These are phyloP conservation scores for Aspergillus pseudoglaucus DNA, from an alignment of 2,329 filamentous ascomycete species.

Conservation along the genomic window DNA sequence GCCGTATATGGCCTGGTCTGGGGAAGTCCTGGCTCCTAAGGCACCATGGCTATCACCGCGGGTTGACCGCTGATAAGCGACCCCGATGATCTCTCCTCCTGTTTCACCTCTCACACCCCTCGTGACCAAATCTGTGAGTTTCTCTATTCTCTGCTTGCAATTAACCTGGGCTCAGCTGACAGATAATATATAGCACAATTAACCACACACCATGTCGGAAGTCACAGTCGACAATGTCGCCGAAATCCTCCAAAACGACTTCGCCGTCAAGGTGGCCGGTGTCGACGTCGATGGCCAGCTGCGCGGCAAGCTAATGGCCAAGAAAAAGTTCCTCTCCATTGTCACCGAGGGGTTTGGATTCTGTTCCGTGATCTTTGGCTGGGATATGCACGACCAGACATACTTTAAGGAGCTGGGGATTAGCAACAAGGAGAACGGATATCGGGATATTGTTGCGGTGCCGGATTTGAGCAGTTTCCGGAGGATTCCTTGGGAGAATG, in stretches of 20 bases:
- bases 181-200: too few relatives aligned
- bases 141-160: not conserved
- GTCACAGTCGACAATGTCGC: constrained; percentile 59
- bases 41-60: not conserved
- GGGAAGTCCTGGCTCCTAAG: not conserved
- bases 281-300: constrained; percentile 81
- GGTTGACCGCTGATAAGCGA: not conserved
- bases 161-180: too few relatives aligned
- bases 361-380: constrained; percentile 90
- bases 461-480: constrained; percentile 72
- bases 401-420: constrained; percentile 80
- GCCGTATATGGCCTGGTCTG: too few relatives aligned
- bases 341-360: constrained; percentile 80
- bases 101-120: not conserved
- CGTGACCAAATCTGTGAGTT: not conserved
- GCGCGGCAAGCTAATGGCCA: constrained; percentile 84
- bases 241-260: constrained; percentile 62
- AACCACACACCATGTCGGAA: constrained; percentile 5
- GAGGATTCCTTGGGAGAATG: constrained; percentile 83
- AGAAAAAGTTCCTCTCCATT: constrained; percentile 84
- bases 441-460: constrained; percentile 75
- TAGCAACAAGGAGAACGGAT: constrained; percentile 86
- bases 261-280: constrained; percentile 78
- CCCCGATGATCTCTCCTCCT: not conserved
- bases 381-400: constrained; percentile 94